phyloP scores from a whole-genome alignment of 805 yeast genomes.

The Saccharomycopsis sp. region DNA sequence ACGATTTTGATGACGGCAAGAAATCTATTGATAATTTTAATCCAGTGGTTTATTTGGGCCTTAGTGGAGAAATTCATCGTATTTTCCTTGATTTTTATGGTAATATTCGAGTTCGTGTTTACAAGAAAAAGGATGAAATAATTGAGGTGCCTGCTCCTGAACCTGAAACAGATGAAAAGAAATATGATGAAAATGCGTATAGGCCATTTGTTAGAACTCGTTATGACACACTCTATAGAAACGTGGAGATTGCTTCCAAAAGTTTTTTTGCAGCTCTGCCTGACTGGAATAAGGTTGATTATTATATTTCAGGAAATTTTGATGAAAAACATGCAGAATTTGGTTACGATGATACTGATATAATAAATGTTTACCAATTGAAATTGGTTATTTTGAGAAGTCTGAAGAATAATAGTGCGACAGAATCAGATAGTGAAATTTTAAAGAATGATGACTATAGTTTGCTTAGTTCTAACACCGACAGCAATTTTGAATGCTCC shows the following conservation, averaged over 20 bases:
- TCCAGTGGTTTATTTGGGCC: constrained; percentile 62
- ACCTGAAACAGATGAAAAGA: not conserved
- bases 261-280: constrained; percentile 45
- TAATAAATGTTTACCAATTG: constrained; percentile 52
- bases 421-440: constrained; percentile 4
- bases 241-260: constrained; percentile 49
- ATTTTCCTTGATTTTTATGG: constrained; percentile 68
- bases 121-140: constrained; percentile 6
- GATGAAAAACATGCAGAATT: constrained; percentile 49
- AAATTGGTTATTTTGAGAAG: constrained; percentile 58
- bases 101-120: constrained; percentile 60
- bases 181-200: constrained; percentile 26
- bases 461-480: not conserved
- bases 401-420: not conserved
- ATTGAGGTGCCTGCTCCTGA: not conserved
- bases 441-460: constrained; percentile 1
- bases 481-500: not conserved
- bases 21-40: constrained; percentile 17
- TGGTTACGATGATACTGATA: constrained; percentile 35
- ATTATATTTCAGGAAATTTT: constrained; percentile 75
- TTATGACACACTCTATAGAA: constrained; percentile 60
- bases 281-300: constrained; percentile 93
- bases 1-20: constrained; percentile 32
- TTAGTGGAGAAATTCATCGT: constrained; percentile 82
- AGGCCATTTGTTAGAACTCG: constrained; percentile 65